Percentiles rank a stretch among this genome's conserved stretches.
Evolutionary conservation across 352 stramenopile species (phyloP).

Genomic region (Pythium chondricola): DNA sequence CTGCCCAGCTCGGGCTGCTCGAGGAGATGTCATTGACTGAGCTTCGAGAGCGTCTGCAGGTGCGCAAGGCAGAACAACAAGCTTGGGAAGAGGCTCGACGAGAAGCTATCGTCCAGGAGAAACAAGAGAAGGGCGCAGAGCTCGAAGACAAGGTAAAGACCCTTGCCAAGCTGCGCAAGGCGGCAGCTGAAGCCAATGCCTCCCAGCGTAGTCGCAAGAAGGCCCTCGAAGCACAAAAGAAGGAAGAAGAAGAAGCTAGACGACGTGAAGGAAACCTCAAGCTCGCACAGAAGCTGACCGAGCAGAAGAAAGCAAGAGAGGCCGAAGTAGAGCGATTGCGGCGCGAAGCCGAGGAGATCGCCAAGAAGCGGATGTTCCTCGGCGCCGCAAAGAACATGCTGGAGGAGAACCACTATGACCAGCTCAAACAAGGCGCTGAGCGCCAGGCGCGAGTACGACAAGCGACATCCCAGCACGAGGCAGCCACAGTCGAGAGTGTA

Average conservation of each 20-base stretch:
- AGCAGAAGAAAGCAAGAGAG: slow-evolving; percentile 42
- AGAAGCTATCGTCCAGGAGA: slow-evolving; percentile 60
- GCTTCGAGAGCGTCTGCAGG: slow-evolving; percentile 70
- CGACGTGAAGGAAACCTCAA: slow-evolving; percentile 60
- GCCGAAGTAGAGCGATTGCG: slow-evolving; percentile 42
- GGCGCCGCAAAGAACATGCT: slow-evolving; percentile 82
- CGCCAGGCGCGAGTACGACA: slow-evolving; percentile 50
- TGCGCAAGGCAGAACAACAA: slow-evolving; percentile 66
- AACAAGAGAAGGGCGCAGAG: slow-evolving; percentile 69
- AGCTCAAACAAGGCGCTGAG: slow-evolving; percentile 50
- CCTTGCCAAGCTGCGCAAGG: slow-evolving; percentile 59
- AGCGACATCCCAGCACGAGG: slow-evolving; percentile 30
- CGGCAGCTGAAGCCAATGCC: slow-evolving; percentile 61
- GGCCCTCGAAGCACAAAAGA: slow-evolving; percentile 39
- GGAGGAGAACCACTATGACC: slow-evolving; percentile 74
- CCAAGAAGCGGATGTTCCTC: slow-evolving; percentile 78
- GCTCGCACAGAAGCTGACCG: slow-evolving; percentile 66
- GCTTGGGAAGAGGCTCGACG: slow-evolving; percentile 63
- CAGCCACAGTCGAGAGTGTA: slow-evolving; percentile 42
- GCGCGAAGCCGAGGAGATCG: slow-evolving; percentile 52
- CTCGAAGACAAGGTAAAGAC: slow-evolving; percentile 73
- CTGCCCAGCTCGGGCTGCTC: slow-evolving; percentile 76
- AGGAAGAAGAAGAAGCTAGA: slow-evolving; percentile 50
- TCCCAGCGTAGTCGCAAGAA: slow-evolving; percentile 46
- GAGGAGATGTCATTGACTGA: slow-evolving; percentile 91